Evolutionary conservation across 75 land plant species (phyloP).

Genomic region (Cryptomeria japonica): DNA sequence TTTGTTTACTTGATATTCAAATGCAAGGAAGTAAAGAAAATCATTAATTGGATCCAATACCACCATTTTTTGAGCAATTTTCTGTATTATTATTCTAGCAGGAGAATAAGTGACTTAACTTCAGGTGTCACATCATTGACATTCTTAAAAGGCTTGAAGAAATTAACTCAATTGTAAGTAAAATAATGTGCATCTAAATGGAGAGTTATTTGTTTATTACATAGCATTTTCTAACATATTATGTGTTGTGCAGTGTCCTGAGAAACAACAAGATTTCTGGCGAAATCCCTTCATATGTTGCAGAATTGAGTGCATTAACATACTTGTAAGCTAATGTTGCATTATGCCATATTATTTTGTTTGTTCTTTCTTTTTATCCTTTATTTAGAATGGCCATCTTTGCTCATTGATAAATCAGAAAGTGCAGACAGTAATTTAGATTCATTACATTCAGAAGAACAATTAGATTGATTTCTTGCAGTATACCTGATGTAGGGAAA

Average conservation of each 20-base stretch:
- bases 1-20: neutral
- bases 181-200: neutral
- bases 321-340: conserved; percentile 36
- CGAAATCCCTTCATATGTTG: conserved; percentile 26
- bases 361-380: neutral
- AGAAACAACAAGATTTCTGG: conserved; percentile 33
- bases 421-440: neutral
- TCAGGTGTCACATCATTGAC: conserved; percentile 21
- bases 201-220: neutral
- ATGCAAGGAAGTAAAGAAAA: neutral
- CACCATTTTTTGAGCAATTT: neutral
- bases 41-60: neutral
- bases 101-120: conserved; percentile 32
- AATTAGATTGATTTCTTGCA: neutral
- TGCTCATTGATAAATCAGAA: neutral
- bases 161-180: conserved; percentile 29
- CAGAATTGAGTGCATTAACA: conserved; percentile 11
- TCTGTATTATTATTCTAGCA: neutral
- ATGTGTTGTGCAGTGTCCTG: conserved; percentile 17
- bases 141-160: conserved; percentile 16
- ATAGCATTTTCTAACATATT: neutral
- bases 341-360: neutral
- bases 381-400: neutral
- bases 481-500: neutral
- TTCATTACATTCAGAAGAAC: neutral